A percentile compares a stretch with the other conserved stretches of the same genome.
phyloP scores from a whole-genome alignment of 345 rosid species.

The Turnera subulata region DNA sequence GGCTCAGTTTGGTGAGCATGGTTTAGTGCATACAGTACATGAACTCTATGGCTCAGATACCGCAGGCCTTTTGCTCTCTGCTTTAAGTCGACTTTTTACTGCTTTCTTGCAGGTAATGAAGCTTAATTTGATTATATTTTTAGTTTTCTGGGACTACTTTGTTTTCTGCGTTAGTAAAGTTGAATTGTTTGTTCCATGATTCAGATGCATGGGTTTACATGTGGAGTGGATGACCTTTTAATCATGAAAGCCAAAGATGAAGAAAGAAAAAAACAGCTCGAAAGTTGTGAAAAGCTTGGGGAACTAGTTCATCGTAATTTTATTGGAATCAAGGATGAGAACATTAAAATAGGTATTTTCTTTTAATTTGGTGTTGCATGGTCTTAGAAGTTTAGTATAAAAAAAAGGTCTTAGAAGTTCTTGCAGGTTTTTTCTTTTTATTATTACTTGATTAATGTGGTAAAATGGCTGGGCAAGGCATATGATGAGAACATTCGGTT shows the following conservation, averaged over 20 bases:
- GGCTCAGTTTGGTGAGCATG: conserved; percentile 96
- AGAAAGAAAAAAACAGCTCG: conserved; percentile 69
- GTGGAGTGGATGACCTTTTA: conserved; percentile 97
- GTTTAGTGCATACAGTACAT: conserved; percentile 90
- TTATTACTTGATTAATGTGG: neutral
- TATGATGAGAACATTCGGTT: too few relatives aligned
- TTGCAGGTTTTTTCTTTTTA: too few relatives aligned
- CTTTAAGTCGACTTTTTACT: conserved; percentile 83
- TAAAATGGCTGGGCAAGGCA: too few relatives aligned
- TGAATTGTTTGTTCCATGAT: conserved; percentile 30
- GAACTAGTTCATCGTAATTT: conserved; percentile 64
- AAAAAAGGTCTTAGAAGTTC: too few relatives aligned
- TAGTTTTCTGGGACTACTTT: neutral
- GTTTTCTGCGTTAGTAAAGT: conserved; percentile 15
- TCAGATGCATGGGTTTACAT: conserved; percentile 95
- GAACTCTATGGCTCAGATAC: conserved; percentile 87
- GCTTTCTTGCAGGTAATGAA: conserved; percentile 75
- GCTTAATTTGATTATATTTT: neutral
- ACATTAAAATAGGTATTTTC: conserved; percentile 47
- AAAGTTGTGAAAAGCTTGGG: conserved; percentile 64
- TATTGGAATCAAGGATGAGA: conserved; percentile 46
- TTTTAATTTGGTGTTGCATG: neutral
- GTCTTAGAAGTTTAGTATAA: too few relatives aligned
- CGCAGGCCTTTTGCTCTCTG: conserved; percentile 84
- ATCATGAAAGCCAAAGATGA: conserved; percentile 56